Evolutionary conservation across 2,329 filamentous ascomycete species (phyloP).

Genomic region (Trichoderma pleuroti): DNA sequence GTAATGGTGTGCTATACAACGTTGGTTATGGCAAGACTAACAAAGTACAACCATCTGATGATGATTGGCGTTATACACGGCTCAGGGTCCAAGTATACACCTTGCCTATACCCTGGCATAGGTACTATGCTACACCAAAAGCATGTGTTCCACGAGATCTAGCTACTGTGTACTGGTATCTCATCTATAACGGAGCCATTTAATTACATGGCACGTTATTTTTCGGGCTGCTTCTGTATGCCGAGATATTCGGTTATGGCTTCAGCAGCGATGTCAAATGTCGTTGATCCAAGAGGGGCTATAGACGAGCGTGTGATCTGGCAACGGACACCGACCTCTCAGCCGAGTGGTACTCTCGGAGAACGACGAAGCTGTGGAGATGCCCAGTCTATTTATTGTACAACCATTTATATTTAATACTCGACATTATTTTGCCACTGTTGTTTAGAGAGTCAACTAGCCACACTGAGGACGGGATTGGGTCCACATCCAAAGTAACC

Average conservation of each 20-base stretch:
- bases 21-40: too few relatives aligned
- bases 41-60: neutral
- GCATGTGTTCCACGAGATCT: neutral
- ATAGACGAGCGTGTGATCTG: neutral
- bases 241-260: neutral
- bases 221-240: neutral
- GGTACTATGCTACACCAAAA: neutral
- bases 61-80: neutral
- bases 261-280: neutral
- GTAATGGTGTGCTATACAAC: neutral
- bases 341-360: neutral
- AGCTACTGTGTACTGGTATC: neutral
- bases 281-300: neutral
- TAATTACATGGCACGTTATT: neutral
- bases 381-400: neutral
- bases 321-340: neutral
- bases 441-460: neutral
- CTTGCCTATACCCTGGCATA: neutral
- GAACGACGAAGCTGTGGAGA: neutral
- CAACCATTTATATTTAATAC: neutral
- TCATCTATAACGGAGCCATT: neutral
- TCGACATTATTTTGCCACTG: neutral
- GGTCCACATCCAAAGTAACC: neutral
- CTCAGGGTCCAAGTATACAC: neutral
- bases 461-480: neutral